Evolutionary conservation across 495 filamentous ascomycete species (phyloP), one percentile per base, ranked within the genome.

Genomic region (Penicillium psychrofluorescens): DNA sequence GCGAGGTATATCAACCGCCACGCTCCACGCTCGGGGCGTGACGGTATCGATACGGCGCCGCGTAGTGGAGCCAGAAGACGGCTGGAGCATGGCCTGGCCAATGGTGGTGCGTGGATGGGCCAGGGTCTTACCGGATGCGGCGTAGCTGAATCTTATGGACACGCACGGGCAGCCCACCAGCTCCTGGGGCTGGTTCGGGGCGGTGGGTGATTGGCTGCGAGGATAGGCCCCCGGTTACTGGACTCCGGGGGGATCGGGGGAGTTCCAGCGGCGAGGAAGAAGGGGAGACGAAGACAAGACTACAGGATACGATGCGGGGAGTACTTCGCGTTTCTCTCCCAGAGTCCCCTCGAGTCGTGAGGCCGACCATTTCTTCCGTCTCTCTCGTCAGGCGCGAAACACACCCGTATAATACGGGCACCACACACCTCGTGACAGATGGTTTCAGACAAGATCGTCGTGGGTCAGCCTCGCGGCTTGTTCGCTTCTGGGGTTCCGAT

Each of bases 141-240:
- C 37, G 38, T 58, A 55, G 55, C 14, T 15, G 29, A 54, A 51
- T 54, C 48, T 54, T 54, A 49, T 29, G 36, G 11, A 29, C 51
- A 58, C 51, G 51, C 55, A 58, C 55, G 48, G 45, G 31, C 40
- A 13, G 43, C 32, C 44, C 44, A 45, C 52, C 52, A 51, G 52
- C 51, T 55, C 51, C 48, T 54, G 51, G 36, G 32, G 35, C 35
- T 32, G 15, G 15, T 16, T 16, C 15, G 1, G 1, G 15, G 15
- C 15, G 15, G 27, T 53, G 37, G 34, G 31, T 42, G 41, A 14
- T 43, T 53, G 49, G 50, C 38, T 46, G 43, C 40, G 51, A 43
- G 40, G 41, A 22, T 1, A 16, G 15, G 4, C 15, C n/a, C n/a
- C n/a, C 15, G 15, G 15, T 22, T 3, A 22, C 22, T 3, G 22